Evolutionary conservation across 345 rosid genomes (phyloP).

Genomic region (Salix koriyanagi): DNA sequence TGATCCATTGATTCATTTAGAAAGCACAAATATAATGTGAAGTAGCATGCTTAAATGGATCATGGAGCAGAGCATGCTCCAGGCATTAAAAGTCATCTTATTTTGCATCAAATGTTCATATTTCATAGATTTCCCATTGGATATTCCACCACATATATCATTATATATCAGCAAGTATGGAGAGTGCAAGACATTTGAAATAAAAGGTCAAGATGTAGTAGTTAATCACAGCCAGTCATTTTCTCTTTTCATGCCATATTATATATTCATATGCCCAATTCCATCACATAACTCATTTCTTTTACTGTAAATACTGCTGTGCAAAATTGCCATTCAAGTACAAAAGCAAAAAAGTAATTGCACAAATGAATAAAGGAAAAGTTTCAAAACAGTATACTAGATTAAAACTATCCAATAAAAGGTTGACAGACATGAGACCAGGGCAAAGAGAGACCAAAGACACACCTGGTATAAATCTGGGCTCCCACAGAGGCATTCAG

Average conservation of each 20-base stretch:
- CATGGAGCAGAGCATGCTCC: background rate
- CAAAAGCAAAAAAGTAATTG: background rate
- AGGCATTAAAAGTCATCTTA: background rate
- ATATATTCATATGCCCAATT: background rate
- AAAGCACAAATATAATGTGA: constrained; percentile 5
- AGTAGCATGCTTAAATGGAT: background rate
- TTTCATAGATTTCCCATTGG: background rate
- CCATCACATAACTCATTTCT: background rate
- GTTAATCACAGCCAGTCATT: background rate
- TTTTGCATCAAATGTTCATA: background rate
- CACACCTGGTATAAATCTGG: constrained; percentile 86
- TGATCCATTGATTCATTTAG: constrained; percentile 35
- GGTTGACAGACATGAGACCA: background rate
- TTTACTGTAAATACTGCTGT: background rate
- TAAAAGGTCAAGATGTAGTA: background rate
- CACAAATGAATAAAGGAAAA: background rate
- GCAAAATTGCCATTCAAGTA: background rate
- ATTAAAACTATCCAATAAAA: background rate
- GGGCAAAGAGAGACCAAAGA: background rate
- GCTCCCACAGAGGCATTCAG: constrained; percentile 96
- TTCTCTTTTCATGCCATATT: background rate
- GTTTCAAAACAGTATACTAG: background rate
- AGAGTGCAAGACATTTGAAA: background rate
- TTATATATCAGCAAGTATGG: background rate
- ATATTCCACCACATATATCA: background rate